A percentile compares a stretch with the other conserved stretches of the same genome.
Conservation (phyloP, 2,329 filamentous ascomycete genomes). For the Thermomyces lanuginosus region DNA sequence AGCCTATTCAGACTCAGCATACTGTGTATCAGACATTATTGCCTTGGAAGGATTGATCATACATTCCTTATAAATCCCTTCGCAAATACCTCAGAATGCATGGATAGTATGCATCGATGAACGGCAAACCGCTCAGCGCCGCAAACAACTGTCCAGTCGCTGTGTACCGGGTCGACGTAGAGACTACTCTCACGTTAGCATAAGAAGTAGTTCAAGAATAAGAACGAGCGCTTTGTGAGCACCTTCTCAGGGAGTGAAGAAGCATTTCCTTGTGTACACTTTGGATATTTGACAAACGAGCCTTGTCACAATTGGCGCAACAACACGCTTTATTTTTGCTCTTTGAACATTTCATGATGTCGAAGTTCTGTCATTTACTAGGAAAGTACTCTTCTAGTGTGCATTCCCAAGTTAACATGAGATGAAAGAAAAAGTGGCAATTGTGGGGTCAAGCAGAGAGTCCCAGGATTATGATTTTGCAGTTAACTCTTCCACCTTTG, state of each 20-base stretch:
- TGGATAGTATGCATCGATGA: conserved; percentile 9
- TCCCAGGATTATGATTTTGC: no score
- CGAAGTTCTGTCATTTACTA: no score
- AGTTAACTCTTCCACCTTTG: no score
- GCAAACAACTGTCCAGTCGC: conserved; percentile 7
- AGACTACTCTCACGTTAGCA: background rate
- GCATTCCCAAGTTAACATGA: no score
- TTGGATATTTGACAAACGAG: background rate
- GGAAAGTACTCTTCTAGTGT: no score
- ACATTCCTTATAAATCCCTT: conserved; percentile 1
- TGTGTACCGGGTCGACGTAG: conserved; percentile 4
- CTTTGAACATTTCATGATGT: no score
- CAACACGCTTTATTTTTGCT: no score
- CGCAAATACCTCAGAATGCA: conserved; percentile 8
- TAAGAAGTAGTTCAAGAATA: background rate
- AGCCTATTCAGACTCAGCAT: no score
- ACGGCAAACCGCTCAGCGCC: conserved; percentile 7
- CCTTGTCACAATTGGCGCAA: no score
- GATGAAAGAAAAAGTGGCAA: no score
- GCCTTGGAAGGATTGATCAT: background rate
- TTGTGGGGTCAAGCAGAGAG: no score
- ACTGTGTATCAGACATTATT: background rate
- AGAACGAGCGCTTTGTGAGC: background rate
- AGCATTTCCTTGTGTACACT: background rate
- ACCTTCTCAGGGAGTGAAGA: background rate